Conservation (phyloP, 768 basidiomycete genomes). For the Imleria badia region DNA sequence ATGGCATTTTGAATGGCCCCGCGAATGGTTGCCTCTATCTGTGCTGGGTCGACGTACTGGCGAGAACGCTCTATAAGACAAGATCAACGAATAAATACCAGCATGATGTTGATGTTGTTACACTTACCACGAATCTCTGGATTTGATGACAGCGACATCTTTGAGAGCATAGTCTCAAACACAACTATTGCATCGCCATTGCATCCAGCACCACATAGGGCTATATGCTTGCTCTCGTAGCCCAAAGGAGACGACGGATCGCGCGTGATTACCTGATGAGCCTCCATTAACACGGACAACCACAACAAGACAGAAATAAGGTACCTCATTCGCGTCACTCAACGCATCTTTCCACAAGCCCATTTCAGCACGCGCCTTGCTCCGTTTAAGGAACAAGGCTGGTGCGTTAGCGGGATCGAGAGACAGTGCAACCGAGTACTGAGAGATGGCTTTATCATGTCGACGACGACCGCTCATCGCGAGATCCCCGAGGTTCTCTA, state of each 20-base stretch:
- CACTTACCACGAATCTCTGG: neutral
- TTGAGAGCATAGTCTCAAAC: conserved; percentile 1
- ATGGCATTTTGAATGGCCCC: no score
- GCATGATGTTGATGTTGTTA: neutral
- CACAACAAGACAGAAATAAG: no score
- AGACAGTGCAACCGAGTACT: neutral
- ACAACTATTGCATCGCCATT: neutral
- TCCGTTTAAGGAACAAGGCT: neutral
- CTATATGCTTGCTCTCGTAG: conserved; percentile 1
- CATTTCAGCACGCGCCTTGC: neutral
- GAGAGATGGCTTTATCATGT: neutral
- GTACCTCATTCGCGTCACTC: conserved; percentile 2
- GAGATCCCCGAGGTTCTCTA: neutral
- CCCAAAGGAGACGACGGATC: neutral
- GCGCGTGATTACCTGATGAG: neutral
- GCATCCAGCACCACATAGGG: neutral
- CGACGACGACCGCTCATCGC: neutral
- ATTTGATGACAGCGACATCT: neutral
- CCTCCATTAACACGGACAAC: no score
- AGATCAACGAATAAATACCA: neutral
- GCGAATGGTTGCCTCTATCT: neutral
- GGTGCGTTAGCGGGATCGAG: neutral
- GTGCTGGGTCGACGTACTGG: no score
- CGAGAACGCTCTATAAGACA: no score
- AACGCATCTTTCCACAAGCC: conserved; percentile 1